Conservation (phyloP, 2,329 filamentous ascomycete species). For the Fusarium fujikuroi region DNA sequence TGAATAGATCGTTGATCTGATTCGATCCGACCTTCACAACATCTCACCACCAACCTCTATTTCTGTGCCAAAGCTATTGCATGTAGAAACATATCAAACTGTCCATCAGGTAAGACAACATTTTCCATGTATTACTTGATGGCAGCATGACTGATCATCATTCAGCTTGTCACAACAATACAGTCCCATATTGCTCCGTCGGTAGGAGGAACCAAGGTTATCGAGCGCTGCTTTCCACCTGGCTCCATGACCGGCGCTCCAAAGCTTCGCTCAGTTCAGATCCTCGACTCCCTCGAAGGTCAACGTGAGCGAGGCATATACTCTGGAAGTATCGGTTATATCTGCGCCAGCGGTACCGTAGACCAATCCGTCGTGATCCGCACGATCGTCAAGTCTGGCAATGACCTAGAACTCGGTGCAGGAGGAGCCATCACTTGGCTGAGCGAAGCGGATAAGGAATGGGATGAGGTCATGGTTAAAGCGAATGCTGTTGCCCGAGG, state of each 20-base stretch:
- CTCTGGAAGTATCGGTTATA: not conserved
- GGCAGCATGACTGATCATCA: fast-evolving
- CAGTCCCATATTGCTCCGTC: not conserved
- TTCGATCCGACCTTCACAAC: not conserved
- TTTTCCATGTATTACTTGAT: fast-evolving
- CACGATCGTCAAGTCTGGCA: not conserved
- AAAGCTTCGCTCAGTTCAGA: not conserved
- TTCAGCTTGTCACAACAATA: not conserved
- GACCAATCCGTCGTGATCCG: not conserved
- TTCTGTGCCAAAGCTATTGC: not conserved
- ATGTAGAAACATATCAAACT: not conserved
- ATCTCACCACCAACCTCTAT: not conserved
- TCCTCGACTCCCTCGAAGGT: not conserved
- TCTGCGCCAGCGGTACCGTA: not conserved
- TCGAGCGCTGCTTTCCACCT: not conserved
- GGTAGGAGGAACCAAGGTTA: not conserved
- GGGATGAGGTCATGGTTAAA: not conserved
- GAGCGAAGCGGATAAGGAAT: not conserved
- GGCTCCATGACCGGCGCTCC: not conserved
- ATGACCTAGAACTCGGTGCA: not conserved
- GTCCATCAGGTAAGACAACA: not conserved
- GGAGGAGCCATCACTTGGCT: not conserved
- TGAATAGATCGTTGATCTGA: not conserved
- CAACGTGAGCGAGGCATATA: not conserved
- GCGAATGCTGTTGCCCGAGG: not conserved